phyloP scores from a whole-genome alignment of 2,329 filamentous ascomycete species.

The Exophiala xenobiotica region DNA sequence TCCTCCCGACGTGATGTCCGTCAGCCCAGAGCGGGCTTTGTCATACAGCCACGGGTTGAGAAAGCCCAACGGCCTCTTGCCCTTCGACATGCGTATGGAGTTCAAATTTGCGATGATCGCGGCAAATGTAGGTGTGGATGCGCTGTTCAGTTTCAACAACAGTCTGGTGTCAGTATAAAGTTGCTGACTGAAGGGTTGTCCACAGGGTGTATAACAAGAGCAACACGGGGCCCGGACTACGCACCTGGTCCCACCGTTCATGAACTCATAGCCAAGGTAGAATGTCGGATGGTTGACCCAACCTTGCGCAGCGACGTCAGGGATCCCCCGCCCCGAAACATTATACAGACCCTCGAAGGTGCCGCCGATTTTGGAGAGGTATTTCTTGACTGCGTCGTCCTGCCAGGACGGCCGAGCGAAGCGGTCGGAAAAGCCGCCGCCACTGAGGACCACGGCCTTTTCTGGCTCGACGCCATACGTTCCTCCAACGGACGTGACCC shows the following conservation, averaged over 20 bases:
- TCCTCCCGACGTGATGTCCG: constrained; percentile 33
- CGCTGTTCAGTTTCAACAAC: constrained; percentile 1
- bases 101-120: constrained; percentile 65
- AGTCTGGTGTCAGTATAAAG: neutral
- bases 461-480: constrained; percentile 53
- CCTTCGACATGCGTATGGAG: constrained; percentile 56
- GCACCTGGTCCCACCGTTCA: constrained; percentile 5
- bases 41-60: constrained; percentile 24
- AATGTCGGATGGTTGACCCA: constrained; percentile 41
- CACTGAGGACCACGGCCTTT: constrained; percentile 54
- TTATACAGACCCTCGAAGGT: constrained; percentile 47
- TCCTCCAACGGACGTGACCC: constrained; percentile 65
- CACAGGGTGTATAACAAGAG: no score
- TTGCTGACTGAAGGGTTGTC: no score
- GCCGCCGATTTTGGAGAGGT: constrained; percentile 43
- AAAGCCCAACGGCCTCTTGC: constrained; percentile 18
- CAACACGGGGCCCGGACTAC: neutral
- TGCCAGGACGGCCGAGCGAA: constrained; percentile 51
- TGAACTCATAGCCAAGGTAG: constrained; percentile 36
- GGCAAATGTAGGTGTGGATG: constrained; percentile 59
- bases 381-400: constrained; percentile 42
- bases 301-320: constrained; percentile 41
- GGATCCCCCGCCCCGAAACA: constrained; percentile 4
- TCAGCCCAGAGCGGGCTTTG: constrained; percentile 23
- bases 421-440: constrained; percentile 53